Evolutionary conservation across 1,284 basidiomycete species (phyloP).

Genomic region (Papiliotrema laurentii): DNA sequence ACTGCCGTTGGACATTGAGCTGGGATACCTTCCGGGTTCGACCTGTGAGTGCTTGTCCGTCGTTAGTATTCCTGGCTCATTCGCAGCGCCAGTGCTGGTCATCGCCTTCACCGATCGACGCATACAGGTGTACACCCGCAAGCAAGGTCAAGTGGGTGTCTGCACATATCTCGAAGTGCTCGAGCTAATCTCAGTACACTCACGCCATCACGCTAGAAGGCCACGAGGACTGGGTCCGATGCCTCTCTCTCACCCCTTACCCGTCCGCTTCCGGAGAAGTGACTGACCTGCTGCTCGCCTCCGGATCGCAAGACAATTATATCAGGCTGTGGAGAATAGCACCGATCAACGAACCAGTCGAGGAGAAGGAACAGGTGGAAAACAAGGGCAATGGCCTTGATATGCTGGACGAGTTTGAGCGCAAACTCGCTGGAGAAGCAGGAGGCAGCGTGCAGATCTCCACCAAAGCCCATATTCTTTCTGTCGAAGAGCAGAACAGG

Average conservation of each 20-base stretch:
- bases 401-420: conserved; percentile 79
- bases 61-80: neutral
- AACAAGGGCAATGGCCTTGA: conserved; percentile 53
- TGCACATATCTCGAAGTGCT: conserved; percentile 43
- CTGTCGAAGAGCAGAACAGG: conserved; percentile 58
- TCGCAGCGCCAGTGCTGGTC: conserved; percentile 65
- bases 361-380: conserved; percentile 13
- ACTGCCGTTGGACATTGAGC: conserved; percentile 67
- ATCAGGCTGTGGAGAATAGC: conserved; percentile 78
- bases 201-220: conserved; percentile 61
- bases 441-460: conserved; percentile 76
- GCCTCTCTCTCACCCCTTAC: conserved; percentile 61
- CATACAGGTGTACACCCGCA: conserved; percentile 69
- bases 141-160: conserved; percentile 54
- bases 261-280: conserved; percentile 23
- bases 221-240: conserved; percentile 90
- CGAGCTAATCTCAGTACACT: conserved; percentile 46
- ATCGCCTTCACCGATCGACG: conserved; percentile 69
- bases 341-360: conserved; percentile 52
- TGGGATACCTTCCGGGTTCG: conserved; percentile 62
- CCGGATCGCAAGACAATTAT: conserved; percentile 87
- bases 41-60: conserved; percentile 52
- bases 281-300: conserved; percentile 62
- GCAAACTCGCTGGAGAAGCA: conserved; percentile 62
- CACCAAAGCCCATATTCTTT: conserved; percentile 71